Evolutionary conservation across 73 alveolate genomes (phyloP).

Genomic region (Symbiodinium natans): DNA sequence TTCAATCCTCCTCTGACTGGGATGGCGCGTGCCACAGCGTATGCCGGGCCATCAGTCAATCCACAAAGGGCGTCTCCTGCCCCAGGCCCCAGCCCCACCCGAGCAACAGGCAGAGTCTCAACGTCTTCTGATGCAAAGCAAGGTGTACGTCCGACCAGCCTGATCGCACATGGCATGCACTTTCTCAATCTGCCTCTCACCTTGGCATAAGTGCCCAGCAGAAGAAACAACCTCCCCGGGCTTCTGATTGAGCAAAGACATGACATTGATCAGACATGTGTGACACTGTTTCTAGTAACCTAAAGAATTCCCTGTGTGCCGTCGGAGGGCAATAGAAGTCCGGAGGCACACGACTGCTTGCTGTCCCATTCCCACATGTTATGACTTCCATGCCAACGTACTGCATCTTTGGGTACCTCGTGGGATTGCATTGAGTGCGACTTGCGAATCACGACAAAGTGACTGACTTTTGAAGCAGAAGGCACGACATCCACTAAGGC

Average conservation of each 20-base stretch:
- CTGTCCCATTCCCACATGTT: slow-evolving; percentile 55
- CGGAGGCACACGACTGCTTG: slow-evolving; percentile 86
- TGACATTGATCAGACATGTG: no score
- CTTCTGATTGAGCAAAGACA: no score
- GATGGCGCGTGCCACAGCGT: no score
- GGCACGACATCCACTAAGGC: no score
- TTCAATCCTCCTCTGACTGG: neutral
- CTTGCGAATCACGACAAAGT: no score
- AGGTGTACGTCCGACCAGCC: neutral
- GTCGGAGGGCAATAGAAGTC: slow-evolving; percentile 37
- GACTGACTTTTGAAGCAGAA: no score
- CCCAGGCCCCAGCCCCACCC: neutral
- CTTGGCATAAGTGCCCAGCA: no score
- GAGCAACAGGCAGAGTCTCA: neutral
- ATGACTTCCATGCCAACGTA: slow-evolving; percentile 71
- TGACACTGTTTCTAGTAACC: no score
- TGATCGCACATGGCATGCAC: slow-evolving; percentile 62
- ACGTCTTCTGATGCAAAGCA: no score
- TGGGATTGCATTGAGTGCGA: no score
- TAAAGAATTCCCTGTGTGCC: neutral
- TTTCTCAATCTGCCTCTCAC: slow-evolving; percentile 80
- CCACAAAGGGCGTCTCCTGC: slow-evolving; percentile 10
- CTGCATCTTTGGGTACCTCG: slow-evolving; percentile 80
- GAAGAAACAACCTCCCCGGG: no score
- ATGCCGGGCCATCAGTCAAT: neutral